phyloP scores from a whole-genome alignment of 345 rosid species.

The Camelina sativa region DNA sequence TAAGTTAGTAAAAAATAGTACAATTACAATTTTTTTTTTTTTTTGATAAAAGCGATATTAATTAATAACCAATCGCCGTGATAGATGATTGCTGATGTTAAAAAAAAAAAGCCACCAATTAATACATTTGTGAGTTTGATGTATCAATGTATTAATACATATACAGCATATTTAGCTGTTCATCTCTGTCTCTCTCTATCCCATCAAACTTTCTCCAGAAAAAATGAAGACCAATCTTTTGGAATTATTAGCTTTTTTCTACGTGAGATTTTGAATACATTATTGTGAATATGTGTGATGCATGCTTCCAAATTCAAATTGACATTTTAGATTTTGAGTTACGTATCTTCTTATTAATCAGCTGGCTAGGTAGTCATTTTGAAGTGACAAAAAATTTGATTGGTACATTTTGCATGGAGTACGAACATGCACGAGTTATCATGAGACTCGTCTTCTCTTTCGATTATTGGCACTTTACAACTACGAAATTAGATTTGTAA shows the following conservation, averaged over 20 bases:
- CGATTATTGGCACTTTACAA: neutral
- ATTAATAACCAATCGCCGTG: neutral
- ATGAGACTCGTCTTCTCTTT: neutral
- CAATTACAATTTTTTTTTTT: too few species aligned
- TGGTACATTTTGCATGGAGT: constrained; percentile 21
- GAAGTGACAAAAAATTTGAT: neutral
- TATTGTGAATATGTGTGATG: constrained; percentile 15
- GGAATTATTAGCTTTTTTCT: constrained; percentile 37
- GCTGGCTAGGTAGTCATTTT: neutral
- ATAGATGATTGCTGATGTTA: too few species aligned
- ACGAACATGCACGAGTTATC: neutral
- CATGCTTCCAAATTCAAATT: constrained; percentile 9
- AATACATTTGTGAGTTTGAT: constrained; percentile 10
- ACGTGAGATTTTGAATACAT: constrained; percentile 26
- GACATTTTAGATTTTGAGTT: neutral
- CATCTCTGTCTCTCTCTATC: constrained; percentile 27
- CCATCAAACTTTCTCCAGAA: constrained; percentile 14
- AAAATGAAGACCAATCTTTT: constrained; percentile 42
- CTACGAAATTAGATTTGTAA: neutral
- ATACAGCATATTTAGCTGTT: constrained; percentile 23
- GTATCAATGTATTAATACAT: constrained; percentile 13
- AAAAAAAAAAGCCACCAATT: neutral
- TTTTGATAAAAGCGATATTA: too few species aligned
- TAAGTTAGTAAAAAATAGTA: too few species aligned
- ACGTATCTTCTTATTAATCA: neutral